Conservation (phyloP, 169 alveolate species). For the Cryptosporidium sp. region DNA sequence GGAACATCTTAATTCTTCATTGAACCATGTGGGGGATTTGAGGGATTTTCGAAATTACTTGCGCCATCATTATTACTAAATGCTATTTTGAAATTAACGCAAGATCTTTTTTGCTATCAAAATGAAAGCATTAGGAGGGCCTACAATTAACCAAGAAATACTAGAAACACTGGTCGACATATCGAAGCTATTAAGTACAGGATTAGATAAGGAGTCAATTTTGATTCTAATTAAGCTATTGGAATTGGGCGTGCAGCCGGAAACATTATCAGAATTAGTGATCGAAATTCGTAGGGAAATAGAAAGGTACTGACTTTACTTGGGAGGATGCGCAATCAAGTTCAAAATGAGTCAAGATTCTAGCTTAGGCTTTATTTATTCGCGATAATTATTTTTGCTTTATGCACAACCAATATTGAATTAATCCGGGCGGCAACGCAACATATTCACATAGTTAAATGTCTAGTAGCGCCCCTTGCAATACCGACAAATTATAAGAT, state of each 20-base stretch:
- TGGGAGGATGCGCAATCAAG: not conserved
- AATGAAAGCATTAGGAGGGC: not conserved
- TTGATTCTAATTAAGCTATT: constrained; percentile 28
- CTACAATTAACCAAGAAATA: constrained; percentile 2
- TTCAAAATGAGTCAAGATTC: not conserved
- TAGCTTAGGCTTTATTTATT: not conserved
- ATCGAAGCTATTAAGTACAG: constrained; percentile 24
- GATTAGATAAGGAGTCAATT: constrained; percentile 52
- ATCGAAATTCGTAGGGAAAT: constrained; percentile 51
- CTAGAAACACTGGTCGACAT: constrained; percentile 35
- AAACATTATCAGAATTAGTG: constrained; percentile 50
- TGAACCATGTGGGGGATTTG: not conserved
- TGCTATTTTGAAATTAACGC: not conserved
- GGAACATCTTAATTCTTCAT: not conserved
- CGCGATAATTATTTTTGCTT: not conserved
- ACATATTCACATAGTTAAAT: not conserved
- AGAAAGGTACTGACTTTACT: not conserved
- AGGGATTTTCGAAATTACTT: not conserved
- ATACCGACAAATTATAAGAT: not conserved
- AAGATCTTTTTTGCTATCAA: not conserved
- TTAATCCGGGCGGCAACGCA: not conserved
- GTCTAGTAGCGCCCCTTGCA: constrained; percentile 61
- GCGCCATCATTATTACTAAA: not conserved
- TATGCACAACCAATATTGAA: not conserved
- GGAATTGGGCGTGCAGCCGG: constrained; percentile 60